Evolutionary conservation across 306 rosid species (phyloP), one percentile per base, ranked within the genome.

Genomic region (Argentina anserina): DNA sequence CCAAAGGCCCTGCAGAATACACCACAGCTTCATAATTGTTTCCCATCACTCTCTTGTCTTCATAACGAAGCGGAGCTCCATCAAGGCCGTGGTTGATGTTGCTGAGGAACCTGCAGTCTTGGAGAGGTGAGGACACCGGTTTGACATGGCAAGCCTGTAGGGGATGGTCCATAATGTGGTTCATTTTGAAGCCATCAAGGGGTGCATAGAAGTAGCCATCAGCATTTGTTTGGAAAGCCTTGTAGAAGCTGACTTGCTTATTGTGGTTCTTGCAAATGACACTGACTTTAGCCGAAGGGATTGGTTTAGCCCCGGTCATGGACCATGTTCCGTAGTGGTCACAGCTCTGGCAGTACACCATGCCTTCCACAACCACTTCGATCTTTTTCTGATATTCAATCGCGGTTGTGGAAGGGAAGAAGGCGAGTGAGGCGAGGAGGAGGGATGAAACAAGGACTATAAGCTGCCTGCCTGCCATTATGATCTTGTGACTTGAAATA

Each of bases 301-400:
- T 78, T 5, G 97, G 86, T 75, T 81, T 84, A 61, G 93, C 97
- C 7, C 82, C 92, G 12, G 81, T 67, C 80, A 95, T 63, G 49
- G 99, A 88, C 97, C 97, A 86, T 0, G 85, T 75, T 75, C 97
- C 96, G 14, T 70, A 62, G 56, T 69, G 86, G 5, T 87, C 85
- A 79, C 99, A 95, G 83, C 83, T 90, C 81, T 91, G 96, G 82
- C 97, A 94, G 72, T 85, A 94, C 21, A 94, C 96, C 42, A 76
- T 46, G 7, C 96, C 88, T 80, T 94, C 99, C 31, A 94, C 90
- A 31, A 86, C 91, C 20, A 90, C 86, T 0, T 86, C 84, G 21
- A 73, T 69, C 40, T 82, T 79, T 81, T 87, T 86, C 75, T 78
- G 76, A 58, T 71, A n/a, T 29, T 77, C 71, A 39, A 21, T 46